Base-by-base conservation (phyloP, 176 grass and related monocot species). In the Triticum timopheevii region DNA sequence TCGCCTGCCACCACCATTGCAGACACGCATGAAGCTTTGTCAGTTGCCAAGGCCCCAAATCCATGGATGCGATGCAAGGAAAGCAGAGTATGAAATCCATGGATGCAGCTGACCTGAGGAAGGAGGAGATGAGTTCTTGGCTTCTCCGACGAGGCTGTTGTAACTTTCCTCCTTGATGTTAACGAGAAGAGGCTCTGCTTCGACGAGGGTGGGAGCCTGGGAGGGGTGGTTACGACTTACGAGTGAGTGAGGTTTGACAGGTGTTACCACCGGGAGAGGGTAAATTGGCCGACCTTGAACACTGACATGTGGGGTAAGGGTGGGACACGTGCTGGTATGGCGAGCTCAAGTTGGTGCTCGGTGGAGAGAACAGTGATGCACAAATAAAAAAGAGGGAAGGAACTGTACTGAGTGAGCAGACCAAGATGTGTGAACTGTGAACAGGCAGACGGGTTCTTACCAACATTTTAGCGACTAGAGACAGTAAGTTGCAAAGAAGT, bases 111-210 rank as follows among this genome's bases (percentile, higher is more conserved):
- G 45, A 20, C 15, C 13, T 20, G 73, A 52, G 15, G 61, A 63
- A 24, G 59, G 25, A 17, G 40, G 24, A 49, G 24, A 76, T 4
- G 9, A 24, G 10, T 78, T 65, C 73, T 64, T 73, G 73, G 31
- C 30, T 65, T 71, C 79, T 71, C 73, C 22, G 83, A 33, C 23
- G 73, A 83, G 65, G 39, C 33, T 36, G 33, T 15, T 5, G 50
- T 19, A 11, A 19, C 58, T 36, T 33, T 61, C 44, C 59, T 36
- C 59, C 85, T 87, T 79, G 89, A 80, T 49, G 45, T 80, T 74
- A 80, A 68, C 89, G 67, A 80, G 74, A 44, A 44, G 54, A 70
- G 15, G 16, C 40, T 31, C 1, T 83, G 58, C 10, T 79, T 79
- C 35, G 20, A 78, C 0, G 44, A 44, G 40, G 56, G 73, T 61